phyloP scores from a whole-genome alignment of 768 basidiomycete species.

The Boletus bicolor region DNA sequence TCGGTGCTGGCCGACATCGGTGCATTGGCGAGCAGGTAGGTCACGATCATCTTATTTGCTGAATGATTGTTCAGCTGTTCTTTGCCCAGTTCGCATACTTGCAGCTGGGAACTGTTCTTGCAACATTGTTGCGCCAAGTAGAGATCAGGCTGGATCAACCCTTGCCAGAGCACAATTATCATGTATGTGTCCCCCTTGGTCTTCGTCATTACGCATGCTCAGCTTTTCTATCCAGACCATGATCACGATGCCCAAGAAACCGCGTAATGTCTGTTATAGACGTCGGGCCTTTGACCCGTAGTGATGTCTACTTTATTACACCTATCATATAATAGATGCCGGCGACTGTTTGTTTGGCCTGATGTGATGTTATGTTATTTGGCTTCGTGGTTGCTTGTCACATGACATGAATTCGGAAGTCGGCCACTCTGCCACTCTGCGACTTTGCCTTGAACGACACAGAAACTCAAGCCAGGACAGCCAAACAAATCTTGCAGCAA shows the following conservation, averaged over 20 bases:
- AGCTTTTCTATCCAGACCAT: constrained; percentile 60
- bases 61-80: constrained; percentile 1
- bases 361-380: background rate
- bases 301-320: background rate
- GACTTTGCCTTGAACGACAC: background rate
- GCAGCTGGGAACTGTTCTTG: constrained; percentile 82
- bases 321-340: background rate
- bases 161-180: constrained; percentile 86
- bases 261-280: constrained; percentile 62
- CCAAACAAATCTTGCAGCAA: background rate
- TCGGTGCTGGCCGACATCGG: constrained; percentile 93
- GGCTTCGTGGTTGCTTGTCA: background rate
- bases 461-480: background rate
- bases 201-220: constrained; percentile 4
- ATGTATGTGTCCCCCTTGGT: constrained; percentile 49
- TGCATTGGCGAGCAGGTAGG: constrained; percentile 88
- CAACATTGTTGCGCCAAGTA: constrained; percentile 71
- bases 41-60: background rate
- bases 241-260: constrained; percentile 85
- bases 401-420: constrained; percentile 6
- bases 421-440: background rate
- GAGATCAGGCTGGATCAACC: constrained; percentile 61
- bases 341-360: no score
- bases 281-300: constrained; percentile 54
- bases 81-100: constrained; percentile 80